A percentile compares a stretch with the other conserved stretches of the same genome.
These are phyloP conservation scores for Leptosphaerulina australis DNA, from an alignment of 2,329 filamentous ascomycete genomes.

Conservation along the genomic window DNA sequence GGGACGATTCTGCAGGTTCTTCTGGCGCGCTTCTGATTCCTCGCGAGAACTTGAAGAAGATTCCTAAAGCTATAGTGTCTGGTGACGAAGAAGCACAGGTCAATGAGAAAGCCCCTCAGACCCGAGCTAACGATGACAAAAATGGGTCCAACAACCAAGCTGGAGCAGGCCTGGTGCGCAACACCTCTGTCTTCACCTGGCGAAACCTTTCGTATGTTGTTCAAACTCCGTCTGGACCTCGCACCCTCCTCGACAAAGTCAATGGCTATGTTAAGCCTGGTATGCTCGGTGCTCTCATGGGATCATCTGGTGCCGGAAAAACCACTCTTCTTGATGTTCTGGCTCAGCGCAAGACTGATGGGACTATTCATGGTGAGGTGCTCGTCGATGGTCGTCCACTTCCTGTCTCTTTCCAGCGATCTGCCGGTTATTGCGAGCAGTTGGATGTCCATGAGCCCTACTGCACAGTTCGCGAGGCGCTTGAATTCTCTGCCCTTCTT, in stretches of 20 bases:
- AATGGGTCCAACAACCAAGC: conserved; percentile 7
- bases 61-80: conserved; percentile 28
- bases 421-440: conserved; percentile 44
- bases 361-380: conserved; percentile 36
- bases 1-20: conserved; percentile 60
- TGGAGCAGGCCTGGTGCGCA: conserved; percentile 60
- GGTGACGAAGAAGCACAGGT: conserved; percentile 59
- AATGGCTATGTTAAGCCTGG: conserved; percentile 62
- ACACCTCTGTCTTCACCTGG: conserved; percentile 74
- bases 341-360: conserved; percentile 37
- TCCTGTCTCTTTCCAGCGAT: conserved; percentile 38
- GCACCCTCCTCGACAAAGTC: conserved; percentile 58
- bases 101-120: conserved; percentile 23
- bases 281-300: conserved; percentile 48
- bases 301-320: conserved; percentile 43
- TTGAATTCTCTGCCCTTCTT: conserved; percentile 40
- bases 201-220: conserved; percentile 64
- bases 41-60: conserved; percentile 46
- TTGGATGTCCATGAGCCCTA: conserved; percentile 39
- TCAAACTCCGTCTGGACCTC: conserved; percentile 47
- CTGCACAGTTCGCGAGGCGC: conserved; percentile 38
- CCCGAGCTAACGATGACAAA: neutral
- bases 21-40: conserved; percentile 65
- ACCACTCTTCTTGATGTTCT: conserved; percentile 44
- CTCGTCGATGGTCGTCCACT: conserved; percentile 39